Conservation (phyloP, 2,329 filamentous ascomycete genomes). For the Onygenales sp. region DNA sequence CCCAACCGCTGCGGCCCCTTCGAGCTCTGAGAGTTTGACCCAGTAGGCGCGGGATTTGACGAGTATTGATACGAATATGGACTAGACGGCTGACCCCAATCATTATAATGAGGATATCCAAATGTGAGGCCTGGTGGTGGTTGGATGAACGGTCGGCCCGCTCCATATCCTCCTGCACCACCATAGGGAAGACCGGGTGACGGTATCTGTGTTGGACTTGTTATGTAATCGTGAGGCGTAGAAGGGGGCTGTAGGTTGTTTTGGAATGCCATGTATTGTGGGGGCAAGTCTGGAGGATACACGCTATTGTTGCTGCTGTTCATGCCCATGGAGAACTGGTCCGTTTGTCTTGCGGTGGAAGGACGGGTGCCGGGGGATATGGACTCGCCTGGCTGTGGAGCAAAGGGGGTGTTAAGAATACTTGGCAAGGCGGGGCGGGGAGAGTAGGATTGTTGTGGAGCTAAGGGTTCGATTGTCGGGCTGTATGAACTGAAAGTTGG, state of each 20-base stretch:
- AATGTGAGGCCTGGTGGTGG: not conserved
- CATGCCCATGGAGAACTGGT: not conserved
- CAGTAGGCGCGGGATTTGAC: not conserved
- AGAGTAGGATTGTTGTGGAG: slow-evolving; percentile 8
- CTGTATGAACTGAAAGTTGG: slow-evolving; percentile 2
- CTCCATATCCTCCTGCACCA: not conserved
- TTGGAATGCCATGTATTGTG: slow-evolving; percentile 16
- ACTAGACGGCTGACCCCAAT: not conserved
- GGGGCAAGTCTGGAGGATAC: not conserved
- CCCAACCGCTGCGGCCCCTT: not conserved
- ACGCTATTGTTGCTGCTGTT: not conserved
- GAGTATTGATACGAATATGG: not conserved
- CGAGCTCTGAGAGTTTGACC: not conserved
- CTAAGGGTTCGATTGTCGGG: not conserved
- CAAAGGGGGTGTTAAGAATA: slow-evolving; percentile 31
- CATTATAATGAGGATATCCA: not conserved
- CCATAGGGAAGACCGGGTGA: not conserved
- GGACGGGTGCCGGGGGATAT: slow-evolving; percentile 22
- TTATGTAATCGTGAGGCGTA: slow-evolving; percentile 1
- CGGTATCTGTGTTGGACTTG: slow-evolving; percentile 5
- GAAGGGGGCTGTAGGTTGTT: slow-evolving; percentile 11
- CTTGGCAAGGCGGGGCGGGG: slow-evolving; percentile 22
- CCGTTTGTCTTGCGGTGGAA: slow-evolving; percentile 14
- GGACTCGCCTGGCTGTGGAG: slow-evolving; percentile 29
- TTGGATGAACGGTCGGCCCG: not conserved